Evolutionary conservation across 208 protist species (phyloP).

Genomic region (Angomonas ambiguus): DNA sequence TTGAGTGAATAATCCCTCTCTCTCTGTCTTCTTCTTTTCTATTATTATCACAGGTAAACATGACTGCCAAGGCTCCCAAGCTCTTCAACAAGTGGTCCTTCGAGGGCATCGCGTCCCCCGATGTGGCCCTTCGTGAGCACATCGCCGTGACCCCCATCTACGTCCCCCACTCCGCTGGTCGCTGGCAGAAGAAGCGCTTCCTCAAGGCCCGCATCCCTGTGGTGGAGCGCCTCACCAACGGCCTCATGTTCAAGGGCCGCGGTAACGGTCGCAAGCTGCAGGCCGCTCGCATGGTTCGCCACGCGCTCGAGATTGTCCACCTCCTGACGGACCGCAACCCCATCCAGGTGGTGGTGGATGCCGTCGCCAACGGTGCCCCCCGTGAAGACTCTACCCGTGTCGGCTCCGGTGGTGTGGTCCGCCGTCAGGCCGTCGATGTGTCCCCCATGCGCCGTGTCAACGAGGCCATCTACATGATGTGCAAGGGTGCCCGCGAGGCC

Average conservation of each 20-base stretch:
- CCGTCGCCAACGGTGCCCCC: slow-evolving; percentile 97
- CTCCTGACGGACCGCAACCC: slow-evolving; percentile 99
- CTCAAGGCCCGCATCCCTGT: slow-evolving; percentile 97
- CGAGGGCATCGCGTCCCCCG: slow-evolving; percentile 70
- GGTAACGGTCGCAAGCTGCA: slow-evolving; percentile 99
- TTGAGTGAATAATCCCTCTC: neutral
- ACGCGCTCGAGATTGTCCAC: slow-evolving; percentile 99
- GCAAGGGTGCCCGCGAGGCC: slow-evolving; percentile 96
- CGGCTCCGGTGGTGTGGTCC: slow-evolving; percentile 98
- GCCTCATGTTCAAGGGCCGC: slow-evolving; percentile 98
- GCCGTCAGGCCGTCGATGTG: slow-evolving; percentile 99
- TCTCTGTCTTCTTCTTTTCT: neutral
- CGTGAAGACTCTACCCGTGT: slow-evolving; percentile 99
- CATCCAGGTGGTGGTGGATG: slow-evolving; percentile 98
- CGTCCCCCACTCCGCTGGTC: slow-evolving; percentile 98
- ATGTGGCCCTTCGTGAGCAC: slow-evolving; percentile 96
- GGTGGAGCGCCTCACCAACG: slow-evolving; percentile 95
- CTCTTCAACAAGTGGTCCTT: slow-evolving; percentile 91
- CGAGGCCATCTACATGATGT: slow-evolving; percentile 97
- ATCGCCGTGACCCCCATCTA: slow-evolving; percentile 95
- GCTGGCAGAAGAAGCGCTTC: slow-evolving; percentile 98
- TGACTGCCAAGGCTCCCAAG: slow-evolving; percentile 76
- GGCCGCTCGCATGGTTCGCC: slow-evolving; percentile 97
- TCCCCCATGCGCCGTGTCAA: slow-evolving; percentile 99
- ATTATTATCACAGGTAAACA: slow-evolving; percentile 12